Base-by-base conservation (phyloP, 257 asterid genomes). In the Solanum chaucha region DNA sequence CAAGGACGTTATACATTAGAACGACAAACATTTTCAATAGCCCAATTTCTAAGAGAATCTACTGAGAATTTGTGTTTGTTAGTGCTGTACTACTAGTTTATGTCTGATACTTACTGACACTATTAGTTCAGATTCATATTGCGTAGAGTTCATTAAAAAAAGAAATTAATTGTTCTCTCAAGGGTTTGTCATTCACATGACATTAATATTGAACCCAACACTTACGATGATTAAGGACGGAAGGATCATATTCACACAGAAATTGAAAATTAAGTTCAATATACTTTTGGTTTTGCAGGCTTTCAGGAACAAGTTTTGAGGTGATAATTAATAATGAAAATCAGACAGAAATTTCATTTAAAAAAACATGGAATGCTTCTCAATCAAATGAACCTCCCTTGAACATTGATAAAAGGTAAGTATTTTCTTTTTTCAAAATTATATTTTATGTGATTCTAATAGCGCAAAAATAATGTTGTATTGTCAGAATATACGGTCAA, bases 341-440 rank as follows among this genome's bases (percentile, higher is more conserved):
- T 34, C 92, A 90, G 83, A 87, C 77, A 10, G 95, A 94, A 88
- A 90, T 94, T 46, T 93, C 96, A 83, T 94, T 94, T 87, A 89
- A 90, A 15, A 88, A 82, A 20, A 88, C 32, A 24, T 93, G 95
- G 95, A 26, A 86, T 36, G 12, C 36, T n/a, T 86, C 90, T 48
- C 84, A 80, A 40, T 87, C 82, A 48, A 85, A 85, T 61, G 28
- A 12, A 6, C 89, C 88, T 67, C 97, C 98, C 2, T 30, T 94
- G 41, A 92, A 92, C 36, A 13, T 93, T 12, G 98, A 94, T 87
- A 93, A 90, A 88, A 93, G 96, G 98, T 89, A 75, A 44, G 1
- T 44, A 46, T 3, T 64, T 11, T 5, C 0, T 3, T 34, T 15
- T 71, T 0, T 1, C 9, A 0, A 24, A 82, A 22, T 68, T 24